Evolutionary conservation across 495 filamentous ascomycete species (phyloP), one percentile per base, ranked within the genome.

Genomic region (Rhypophila decipiens): DNA sequence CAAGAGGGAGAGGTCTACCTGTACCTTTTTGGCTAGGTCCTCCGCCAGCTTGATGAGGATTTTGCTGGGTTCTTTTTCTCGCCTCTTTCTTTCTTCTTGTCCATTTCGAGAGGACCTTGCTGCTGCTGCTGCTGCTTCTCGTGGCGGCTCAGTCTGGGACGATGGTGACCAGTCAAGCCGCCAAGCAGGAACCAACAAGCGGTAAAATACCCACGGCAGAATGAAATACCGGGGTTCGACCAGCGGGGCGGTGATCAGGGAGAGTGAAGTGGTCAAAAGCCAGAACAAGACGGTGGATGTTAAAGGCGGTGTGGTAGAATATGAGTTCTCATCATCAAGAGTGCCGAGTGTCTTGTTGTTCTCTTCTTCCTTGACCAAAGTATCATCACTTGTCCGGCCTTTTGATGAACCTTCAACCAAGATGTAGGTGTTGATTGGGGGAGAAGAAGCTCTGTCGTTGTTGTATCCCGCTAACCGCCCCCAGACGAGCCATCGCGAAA

Each of bases 151-250:
- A n/a, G n/a, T n/a, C 27, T 31, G 27, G 4, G 17, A 23, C 29
- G 29, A 9, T 13, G 12, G 13, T 5, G 17, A 20, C 17, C 4
- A 5, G 20, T 24, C 33, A 42, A 40, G 37, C 19, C 12, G 39
- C 50, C 31, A 24, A 12, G 66, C 55, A 5, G 85, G 86, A 0
- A 96, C 65, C 63, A 95, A 80, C 11, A 96, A 66, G 8, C 94
- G 75, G 87, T 89, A 98, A 59, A 96, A 79, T 22, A 96, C 78
- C 93, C 93, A 98, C 0, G 90, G 90, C 2, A 95, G 73, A 59
- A 97, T 91, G 60, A 94, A 91, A 60, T 98, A 98, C 4, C 93
- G 77, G 2, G 90, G 90, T 57, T 98, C 93, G 10, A 98, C 91
- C 2, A 98, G 76, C 2, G 93, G 89, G 0, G 94, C 90, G 0